Base-by-base conservation (phyloP, 2,329 filamentous ascomycete genomes). In the Epichloe hybrida region DNA sequence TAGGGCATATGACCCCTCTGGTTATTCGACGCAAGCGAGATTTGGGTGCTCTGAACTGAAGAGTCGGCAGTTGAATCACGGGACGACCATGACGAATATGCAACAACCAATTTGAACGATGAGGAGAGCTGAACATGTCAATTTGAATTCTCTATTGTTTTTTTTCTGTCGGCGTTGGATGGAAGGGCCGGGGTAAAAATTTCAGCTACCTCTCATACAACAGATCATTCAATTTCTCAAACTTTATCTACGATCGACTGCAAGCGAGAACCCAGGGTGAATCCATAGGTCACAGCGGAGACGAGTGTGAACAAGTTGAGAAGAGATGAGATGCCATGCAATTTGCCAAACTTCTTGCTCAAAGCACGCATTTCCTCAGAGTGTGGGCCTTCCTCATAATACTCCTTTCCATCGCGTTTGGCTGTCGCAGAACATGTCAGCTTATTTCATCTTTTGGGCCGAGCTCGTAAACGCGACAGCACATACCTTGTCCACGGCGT, bases 391-490 rank as follows among this genome's bases (percentile, higher is more conserved):
- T 79, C 71, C 56, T 95, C 88, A 61, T 85, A 86, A 66, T 83
- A 87, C 64, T 85, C 86, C 76, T 95, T 96, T 50, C 88, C 88
- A 64, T 96, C 91, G 60, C 84, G 81, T 54, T 84, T 88, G 73
- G 91, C 90, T 82, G 54, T 42, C 49, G 8, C 42, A 35, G 6
- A 50, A 9, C 44, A 31, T 47, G 39, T 64, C 46, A 65, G 54
- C 37, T 21, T 40, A 8, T 17, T 4, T 13, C 12, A 7, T 40
- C 21, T 21, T 21, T 23, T 37, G n/a, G 20, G 37, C 5, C 9
- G 5, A 17, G 7, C 12, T 3, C 4, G 2, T n/a, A 5, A 38
- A 20, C 12, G 21, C 17, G 8, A 20, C 3, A 46, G 21, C 12
- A 64, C 76, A 56, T 70, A 88, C 86, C 86, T 73, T 95, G 91